Evolutionary conservation across 805 yeast genomes (phyloP).

Genomic region (Hanseniaspora vineae): DNA sequence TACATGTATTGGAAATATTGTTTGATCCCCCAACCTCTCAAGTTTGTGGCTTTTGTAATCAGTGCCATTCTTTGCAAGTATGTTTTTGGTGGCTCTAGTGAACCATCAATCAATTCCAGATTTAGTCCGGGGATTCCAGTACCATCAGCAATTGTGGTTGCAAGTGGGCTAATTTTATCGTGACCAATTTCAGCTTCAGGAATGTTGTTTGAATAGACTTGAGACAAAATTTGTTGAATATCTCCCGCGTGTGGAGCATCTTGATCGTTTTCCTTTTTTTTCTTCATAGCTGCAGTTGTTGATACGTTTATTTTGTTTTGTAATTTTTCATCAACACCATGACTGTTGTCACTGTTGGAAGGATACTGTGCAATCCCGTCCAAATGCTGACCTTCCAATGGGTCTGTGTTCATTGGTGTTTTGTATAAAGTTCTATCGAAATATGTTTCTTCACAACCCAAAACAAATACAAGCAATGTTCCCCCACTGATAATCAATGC

Average conservation of each 20-base stretch:
- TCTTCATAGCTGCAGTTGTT: background rate
- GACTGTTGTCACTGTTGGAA: background rate
- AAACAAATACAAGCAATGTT: constrained; percentile 37
- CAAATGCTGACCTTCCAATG: constrained; percentile 1
- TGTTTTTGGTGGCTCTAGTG: constrained; percentile 28
- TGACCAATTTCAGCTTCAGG: constrained; percentile 9
- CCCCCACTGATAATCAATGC: constrained; percentile 54
- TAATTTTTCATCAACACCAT: constrained; percentile 1
- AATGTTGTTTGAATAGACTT: constrained; percentile 7
- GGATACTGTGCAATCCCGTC: background rate
- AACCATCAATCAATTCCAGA: constrained; percentile 24
- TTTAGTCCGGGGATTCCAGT: constrained; percentile 1
- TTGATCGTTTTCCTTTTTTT: background rate
- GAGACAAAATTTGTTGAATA: constrained; percentile 4
- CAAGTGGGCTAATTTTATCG: no score
- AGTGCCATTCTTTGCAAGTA: constrained; percentile 35
- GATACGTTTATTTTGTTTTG: background rate
- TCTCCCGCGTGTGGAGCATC: background rate
- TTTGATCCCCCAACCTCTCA: constrained; percentile 51
- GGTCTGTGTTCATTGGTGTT: constrained; percentile 18
- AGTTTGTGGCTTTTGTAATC: constrained; percentile 44
- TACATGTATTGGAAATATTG: constrained; percentile 45
- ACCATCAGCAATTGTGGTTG: background rate
- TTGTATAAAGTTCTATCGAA: constrained; percentile 41
- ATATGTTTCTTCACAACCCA: constrained; percentile 59